Evolutionary conservation across 495 filamentous ascomycete genomes (phyloP).

Genomic region (Paragyromitra xinjiangensis): DNA sequence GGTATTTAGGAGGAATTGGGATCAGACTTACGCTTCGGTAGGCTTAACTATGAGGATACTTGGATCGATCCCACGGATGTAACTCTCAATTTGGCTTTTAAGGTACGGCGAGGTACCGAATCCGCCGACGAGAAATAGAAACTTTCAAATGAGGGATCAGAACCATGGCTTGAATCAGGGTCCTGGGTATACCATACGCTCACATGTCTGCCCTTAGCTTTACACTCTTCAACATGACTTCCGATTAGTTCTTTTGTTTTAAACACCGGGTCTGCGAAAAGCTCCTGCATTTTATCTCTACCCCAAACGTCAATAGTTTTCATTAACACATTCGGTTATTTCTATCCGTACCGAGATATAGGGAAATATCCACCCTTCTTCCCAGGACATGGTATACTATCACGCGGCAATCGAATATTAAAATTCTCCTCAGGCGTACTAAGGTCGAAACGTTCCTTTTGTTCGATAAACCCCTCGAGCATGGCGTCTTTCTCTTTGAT

Average conservation of each 20-base stretch:
- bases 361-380: slow-evolving; percentile 30
- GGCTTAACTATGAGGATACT: slow-evolving; percentile 14
- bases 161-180: neutral
- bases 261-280: slow-evolving; percentile 41
- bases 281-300: slow-evolving; percentile 25
- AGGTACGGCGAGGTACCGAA: slow-evolving; percentile 52
- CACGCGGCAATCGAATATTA: slow-evolving; percentile 19
- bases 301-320: neutral
- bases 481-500: neutral
- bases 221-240: slow-evolving; percentile 32
- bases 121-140: slow-evolving; percentile 50
- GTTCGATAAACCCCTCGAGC: slow-evolving; percentile 14
- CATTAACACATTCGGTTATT: neutral
- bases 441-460: slow-evolving; percentile 31
- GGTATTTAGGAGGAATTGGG: neutral
- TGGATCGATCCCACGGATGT: slow-evolving; percentile 5
- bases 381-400: slow-evolving; percentile 21
- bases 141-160: slow-evolving; percentile 10
- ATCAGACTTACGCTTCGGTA: slow-evolving; percentile 15
- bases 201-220: slow-evolving; percentile 1
- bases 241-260: slow-evolving; percentile 18
- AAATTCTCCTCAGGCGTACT: slow-evolving; percentile 5
- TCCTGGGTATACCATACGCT: slow-evolving; percentile 24
- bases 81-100: slow-evolving; percentile 17
- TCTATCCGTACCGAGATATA: slow-evolving; percentile 24